Percentiles rank a stretch among this genome's conserved stretches.
These are phyloP conservation scores for Fusarium nelsonii DNA, from an alignment of 2,329 filamentous ascomycete species.

Conservation along the genomic window DNA sequence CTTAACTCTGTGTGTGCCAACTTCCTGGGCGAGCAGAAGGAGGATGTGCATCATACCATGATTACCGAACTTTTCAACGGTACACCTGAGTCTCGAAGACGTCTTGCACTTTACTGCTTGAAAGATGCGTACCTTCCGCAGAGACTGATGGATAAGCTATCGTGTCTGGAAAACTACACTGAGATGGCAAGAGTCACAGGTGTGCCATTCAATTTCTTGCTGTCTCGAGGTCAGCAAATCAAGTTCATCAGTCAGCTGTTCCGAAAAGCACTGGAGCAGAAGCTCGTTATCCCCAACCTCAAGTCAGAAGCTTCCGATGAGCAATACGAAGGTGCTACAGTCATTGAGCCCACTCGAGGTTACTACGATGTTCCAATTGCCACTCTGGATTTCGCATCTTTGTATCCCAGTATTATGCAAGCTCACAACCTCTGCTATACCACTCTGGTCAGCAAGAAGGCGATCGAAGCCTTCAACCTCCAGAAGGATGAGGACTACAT, in stretches of 20 bases:
- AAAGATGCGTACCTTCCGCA: constrained; percentile 98
- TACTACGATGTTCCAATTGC: constrained; percentile 97
- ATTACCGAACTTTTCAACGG: constrained; percentile 98
- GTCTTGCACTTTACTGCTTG: constrained; percentile 93
- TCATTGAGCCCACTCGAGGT: constrained; percentile 93
- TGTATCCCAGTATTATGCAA: constrained; percentile 99
- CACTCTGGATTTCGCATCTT: constrained; percentile 97
- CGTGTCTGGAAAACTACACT: constrained; percentile 98
- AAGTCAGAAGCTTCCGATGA: constrained; percentile 79
- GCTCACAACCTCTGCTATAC: constrained; percentile 99
- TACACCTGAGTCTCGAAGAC: constrained; percentile 89
- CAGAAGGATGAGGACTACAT: constrained; percentile 96
- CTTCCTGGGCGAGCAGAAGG: constrained; percentile 96
- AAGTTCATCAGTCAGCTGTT: constrained; percentile 98
- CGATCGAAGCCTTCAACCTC: constrained; percentile 79
- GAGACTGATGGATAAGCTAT: constrained; percentile 94
- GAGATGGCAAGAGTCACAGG: constrained; percentile 99
- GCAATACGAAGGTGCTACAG: constrained; percentile 96
- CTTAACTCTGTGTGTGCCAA: constrained; percentile 96
- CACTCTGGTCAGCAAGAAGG: constrained; percentile 79
- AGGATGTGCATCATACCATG: constrained; percentile 99
- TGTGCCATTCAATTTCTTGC: constrained; percentile 94
- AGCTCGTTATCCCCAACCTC: constrained; percentile 92
- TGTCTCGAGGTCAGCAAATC: constrained; percentile 93
- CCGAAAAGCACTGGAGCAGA: constrained; percentile 92